These are phyloP conservation scores for Canna indica DNA, from an alignment of 176 grass and related monocot genomes.

Conservation along the genomic window DNA sequence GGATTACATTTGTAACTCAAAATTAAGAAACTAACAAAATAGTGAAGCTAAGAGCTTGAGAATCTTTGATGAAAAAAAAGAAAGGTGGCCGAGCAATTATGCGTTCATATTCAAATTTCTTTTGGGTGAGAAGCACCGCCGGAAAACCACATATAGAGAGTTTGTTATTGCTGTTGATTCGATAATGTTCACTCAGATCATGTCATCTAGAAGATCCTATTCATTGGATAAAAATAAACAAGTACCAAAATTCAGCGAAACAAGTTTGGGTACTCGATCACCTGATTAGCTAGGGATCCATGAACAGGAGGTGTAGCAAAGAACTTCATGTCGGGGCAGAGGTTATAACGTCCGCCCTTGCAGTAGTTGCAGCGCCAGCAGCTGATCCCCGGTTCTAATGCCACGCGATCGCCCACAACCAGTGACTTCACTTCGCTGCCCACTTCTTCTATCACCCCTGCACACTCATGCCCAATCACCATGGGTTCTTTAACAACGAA, in stretches of 20 bases:
- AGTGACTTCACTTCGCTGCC: constrained; percentile 53
- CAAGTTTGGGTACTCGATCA: not conserved
- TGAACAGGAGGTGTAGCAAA: constrained; percentile 75
- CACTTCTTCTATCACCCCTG: constrained; percentile 72
- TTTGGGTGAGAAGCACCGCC: not conserved
- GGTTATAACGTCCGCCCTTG: constrained; percentile 85
- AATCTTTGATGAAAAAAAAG: not conserved
- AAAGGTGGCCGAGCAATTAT: no score
- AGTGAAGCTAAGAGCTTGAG: not conserved
- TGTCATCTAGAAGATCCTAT: not conserved
- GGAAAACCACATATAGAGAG: not conserved
- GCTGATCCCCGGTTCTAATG: constrained; percentile 78
- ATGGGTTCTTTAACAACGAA: constrained; percentile 87
- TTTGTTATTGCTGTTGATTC: not conserved
- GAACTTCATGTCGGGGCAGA: constrained; percentile 83
- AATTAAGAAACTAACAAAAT: not conserved
- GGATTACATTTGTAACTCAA: not conserved
- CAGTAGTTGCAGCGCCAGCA: constrained; percentile 89
- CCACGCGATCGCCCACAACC: constrained; percentile 51
- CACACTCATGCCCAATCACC: constrained; percentile 97
- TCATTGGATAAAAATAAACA: not conserved
- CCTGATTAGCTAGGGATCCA: constrained; percentile 74
- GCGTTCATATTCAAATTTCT: not conserved
- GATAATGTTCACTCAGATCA: not conserved
- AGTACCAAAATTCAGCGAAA: not conserved